A percentile compares a stretch with the other conserved stretches of the same genome.
Evolutionary conservation across 2,329 filamentous ascomycete species (phyloP).

Genomic region (Fusarium robinianum): DNA sequence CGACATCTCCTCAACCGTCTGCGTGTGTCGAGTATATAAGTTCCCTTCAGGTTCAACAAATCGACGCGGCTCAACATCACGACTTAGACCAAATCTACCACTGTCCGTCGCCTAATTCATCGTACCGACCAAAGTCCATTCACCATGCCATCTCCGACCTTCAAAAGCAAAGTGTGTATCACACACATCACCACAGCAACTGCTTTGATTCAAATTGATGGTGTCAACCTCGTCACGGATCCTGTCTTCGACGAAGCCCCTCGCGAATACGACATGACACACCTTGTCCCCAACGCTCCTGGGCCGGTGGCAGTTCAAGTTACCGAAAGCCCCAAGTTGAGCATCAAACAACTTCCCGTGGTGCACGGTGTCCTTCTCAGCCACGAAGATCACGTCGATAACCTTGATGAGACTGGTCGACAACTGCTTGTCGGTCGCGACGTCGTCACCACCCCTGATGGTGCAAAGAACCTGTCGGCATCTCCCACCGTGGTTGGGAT

Average conservation of each 20-base stretch:
- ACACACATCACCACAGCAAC: constrained; percentile 1
- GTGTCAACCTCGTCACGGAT: constrained; percentile 3
- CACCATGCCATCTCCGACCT: not conserved
- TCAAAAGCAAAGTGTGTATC: not conserved
- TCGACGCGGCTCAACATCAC: no score
- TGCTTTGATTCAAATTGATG: not conserved
- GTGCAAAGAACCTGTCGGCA: constrained; percentile 48
- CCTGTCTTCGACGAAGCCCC: not conserved
- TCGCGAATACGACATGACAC: constrained; percentile 1
- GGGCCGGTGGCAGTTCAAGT: constrained; percentile 5
- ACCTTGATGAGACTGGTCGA: constrained; percentile 52
- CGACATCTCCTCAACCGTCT: no score
- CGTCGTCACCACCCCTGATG: constrained; percentile 52
- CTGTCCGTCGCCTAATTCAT: no score
- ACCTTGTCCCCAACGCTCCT: not conserved
- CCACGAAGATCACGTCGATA: constrained; percentile 57
- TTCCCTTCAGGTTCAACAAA: no score
- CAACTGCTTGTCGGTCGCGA: constrained; percentile 50
- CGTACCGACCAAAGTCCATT: no score
- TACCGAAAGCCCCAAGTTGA: constrained; percentile 40
- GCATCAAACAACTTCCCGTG: constrained; percentile 45
- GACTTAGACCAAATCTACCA: no score
- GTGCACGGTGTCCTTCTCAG: constrained; percentile 55
- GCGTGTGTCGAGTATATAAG: no score
- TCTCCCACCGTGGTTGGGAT: constrained; percentile 48